Evolutionary conservation across 805 yeast species (phyloP).

Genomic region (Ascoidea rubescens): DNA sequence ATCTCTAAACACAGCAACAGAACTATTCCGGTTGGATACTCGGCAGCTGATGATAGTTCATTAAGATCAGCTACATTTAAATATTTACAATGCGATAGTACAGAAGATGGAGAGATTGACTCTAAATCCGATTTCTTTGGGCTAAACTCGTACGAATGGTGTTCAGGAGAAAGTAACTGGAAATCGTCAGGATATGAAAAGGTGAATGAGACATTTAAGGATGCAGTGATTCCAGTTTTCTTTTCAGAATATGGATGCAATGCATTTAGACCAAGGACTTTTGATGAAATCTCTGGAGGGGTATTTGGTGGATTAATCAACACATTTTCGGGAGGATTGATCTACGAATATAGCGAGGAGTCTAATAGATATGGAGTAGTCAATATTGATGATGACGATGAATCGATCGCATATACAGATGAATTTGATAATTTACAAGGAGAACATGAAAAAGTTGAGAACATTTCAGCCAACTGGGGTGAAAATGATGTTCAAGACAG

Average conservation of each 20-base stretch:
- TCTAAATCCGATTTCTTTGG: slow-evolving; percentile 87
- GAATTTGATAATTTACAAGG: slow-evolving; percentile 39
- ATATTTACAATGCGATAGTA: slow-evolving; percentile 59
- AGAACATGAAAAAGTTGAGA: slow-evolving; percentile 22
- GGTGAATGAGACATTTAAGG: slow-evolving; percentile 40
- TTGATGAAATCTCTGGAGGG: slow-evolving; percentile 63
- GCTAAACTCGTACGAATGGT: slow-evolving; percentile 91
- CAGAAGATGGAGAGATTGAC: slow-evolving; percentile 25
- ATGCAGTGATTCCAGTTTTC: slow-evolving; percentile 52
- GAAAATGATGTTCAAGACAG: slow-evolving; percentile 22
- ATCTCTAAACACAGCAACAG: slow-evolving; percentile 56
- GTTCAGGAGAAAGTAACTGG: slow-evolving; percentile 59
- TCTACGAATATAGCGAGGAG: slow-evolving; percentile 83
- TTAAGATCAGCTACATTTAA: slow-evolving; percentile 64
- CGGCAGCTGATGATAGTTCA: slow-evolving; percentile 75
- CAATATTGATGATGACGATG: slow-evolving; percentile 27
- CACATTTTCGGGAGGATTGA: slow-evolving; percentile 78
- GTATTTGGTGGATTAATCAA: slow-evolving; percentile 51
- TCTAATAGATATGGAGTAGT: slow-evolving; percentile 69
- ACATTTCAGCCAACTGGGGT: slow-evolving; percentile 21
- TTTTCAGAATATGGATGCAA: slow-evolving; percentile 82
- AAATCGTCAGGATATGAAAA: slow-evolving; percentile 51
- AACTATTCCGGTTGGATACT: slow-evolving; percentile 86
- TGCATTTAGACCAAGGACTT: slow-evolving; percentile 61
- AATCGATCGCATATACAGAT: slow-evolving; percentile 23